Evolutionary conservation across 2,329 filamentous ascomycete genomes (phyloP), one percentile per base, ranked within the genome.

Genomic region (Phoma sp.): DNA sequence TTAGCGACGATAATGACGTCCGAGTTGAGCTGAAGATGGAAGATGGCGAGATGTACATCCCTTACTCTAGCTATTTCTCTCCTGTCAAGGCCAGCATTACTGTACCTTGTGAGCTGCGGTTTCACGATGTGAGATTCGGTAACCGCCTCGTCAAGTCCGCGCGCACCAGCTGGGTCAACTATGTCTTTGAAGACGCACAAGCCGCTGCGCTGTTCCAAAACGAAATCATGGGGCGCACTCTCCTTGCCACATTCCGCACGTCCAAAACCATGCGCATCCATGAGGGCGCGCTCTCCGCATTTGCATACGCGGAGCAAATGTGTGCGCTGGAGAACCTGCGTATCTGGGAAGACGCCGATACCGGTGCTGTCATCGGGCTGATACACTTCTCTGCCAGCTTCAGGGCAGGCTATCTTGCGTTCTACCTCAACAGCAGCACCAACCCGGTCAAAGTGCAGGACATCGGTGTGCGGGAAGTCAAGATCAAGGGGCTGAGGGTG

Each of bases 241-340:
- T 81, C 7, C 62, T 80, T 1, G 75, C 72, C 2, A 76, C 73
- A 4, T 79, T 72, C 53, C 70, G 73, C 29, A 80, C 77, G 0
- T 73, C 71, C 29, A 77, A 78, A 50, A 79, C 77, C 1, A 74
- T 76, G 30, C 76, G 79, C 23, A 66, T 78, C 7, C 78, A 79
- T 60, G 73, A 78, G 49, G 78, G 78, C 4, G 44, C 79, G 14
- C 65, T 69, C 18, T 71, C 74, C 1, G 68, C 74, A 0, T 76
- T 80, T 47, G 67, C 75, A 3, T 78, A 79, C 50, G 75, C 79
- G 47, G 78, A 80, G 58, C 78, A 80, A 60, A 78, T 81, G 68
- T 79, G 78, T 47, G 78, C 75, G 18, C 76, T 80, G 54, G 79
- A 81, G 54, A 77, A 77, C 32, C 67, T 80, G 2, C 71, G 79